A percentile compares a stretch with the other conserved stretches of the same genome.
Evolutionary conservation across 140 eudicot genomes (phyloP).

Genomic region (Stevia rebaudiana): DNA sequence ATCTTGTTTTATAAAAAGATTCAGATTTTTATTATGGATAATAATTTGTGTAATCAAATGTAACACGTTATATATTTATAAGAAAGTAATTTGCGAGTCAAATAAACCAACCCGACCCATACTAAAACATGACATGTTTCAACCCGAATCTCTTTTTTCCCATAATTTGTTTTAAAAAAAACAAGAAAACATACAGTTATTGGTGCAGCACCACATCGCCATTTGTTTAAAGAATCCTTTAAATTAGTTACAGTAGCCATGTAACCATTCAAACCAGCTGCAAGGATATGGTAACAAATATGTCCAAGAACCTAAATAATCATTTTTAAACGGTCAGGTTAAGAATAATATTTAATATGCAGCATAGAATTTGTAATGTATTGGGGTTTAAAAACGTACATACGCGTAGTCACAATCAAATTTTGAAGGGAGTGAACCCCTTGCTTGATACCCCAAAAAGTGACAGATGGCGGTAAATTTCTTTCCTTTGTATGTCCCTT

Average conservation of each 20-base stretch:
- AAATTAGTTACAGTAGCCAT: conserved; percentile 81
- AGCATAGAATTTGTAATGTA: not conserved
- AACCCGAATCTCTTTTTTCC: not conserved
- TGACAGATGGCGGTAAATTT: conserved; percentile 95
- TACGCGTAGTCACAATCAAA: conserved; percentile 96
- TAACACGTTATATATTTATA: not conserved
- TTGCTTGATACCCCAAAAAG: conserved; percentile 96
- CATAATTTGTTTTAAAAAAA: not conserved
- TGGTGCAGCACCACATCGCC: conserved; percentile 98
- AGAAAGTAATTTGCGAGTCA: not conserved
- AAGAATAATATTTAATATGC: not conserved
- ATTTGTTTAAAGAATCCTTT: conserved; percentile 65
- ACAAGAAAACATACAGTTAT: conserved; percentile 50
- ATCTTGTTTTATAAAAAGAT: not conserved
- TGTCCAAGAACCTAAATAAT: conserved; percentile 83
- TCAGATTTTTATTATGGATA: not conserved
- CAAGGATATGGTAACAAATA: conserved; percentile 77
- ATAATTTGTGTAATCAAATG: not conserved
- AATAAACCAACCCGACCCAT: not conserved
- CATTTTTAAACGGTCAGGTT: not conserved
- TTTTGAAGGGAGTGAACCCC: conserved; percentile 93
- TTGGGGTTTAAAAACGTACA: conserved; percentile 39
- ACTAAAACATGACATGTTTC: not conserved
- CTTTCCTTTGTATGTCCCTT: conserved; percentile 98
- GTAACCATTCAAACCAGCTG: conserved; percentile 88